Base-by-base conservation (phyloP, 768 basidiomycete genomes). In the Tylopilus rubrobrunneus region DNA sequence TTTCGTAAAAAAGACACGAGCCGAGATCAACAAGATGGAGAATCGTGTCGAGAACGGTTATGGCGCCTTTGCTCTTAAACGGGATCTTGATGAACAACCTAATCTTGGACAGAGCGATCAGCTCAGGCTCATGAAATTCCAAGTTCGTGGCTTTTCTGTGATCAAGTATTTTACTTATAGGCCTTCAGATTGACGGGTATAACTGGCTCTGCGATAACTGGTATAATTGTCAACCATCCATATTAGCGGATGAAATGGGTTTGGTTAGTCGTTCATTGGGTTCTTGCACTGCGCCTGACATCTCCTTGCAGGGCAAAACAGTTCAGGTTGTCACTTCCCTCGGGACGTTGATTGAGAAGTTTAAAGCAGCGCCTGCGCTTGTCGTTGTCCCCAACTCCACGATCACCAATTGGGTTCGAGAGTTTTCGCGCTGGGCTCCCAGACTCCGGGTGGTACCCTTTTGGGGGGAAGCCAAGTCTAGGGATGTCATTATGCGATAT, bases 201-300 rank as follows among this genome's bases (percentile, higher is more conserved):
- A 89, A 90, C 51, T 92, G 89, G 91, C 75, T 92, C 44, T 85
- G 81, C 59, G 82, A 86, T 59, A 92, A 93, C 57, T 95, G 93
- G 93, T 92, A 87, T 85, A 85, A 81, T 58, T 78, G 76, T 41
- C 92, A 92, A 56, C 82, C 84, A 41, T 92, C 87, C 56, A 95
- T 95, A 57, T 79, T 98, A 21, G 96, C 97, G 3, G 97, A 99
- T 66, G 97, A 98, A 70, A 98, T 99, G 97, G 94, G 94, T 54
- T 72, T 94, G 67, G 92, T 91, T 68, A 48, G 76, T 65, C 27
- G 23, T 40, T 37, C 45, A 23, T 53, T 33, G 10, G 4, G 36
- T 27, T 33, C 23, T 19, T 51, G 19, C 14, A 44, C 4, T 65
- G 59, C 9, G 34, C 31, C 21, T 49, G 25, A 59, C 29, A 45